phyloP scores from a whole-genome alignment of 495 filamentous ascomycete species.

The Penicillium salamii region DNA sequence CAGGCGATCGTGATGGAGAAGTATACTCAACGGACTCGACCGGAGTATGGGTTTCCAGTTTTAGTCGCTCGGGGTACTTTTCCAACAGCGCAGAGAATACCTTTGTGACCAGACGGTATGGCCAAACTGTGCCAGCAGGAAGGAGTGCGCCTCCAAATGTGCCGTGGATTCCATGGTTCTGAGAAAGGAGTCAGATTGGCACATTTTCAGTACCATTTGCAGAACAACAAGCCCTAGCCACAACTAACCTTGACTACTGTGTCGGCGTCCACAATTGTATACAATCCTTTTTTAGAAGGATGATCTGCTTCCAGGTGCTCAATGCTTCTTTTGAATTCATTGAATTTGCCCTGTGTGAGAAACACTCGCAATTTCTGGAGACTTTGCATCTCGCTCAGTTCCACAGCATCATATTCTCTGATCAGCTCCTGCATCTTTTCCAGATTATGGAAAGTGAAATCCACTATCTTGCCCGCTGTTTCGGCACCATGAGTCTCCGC shows the following conservation, averaged over 20 bases:
- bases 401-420: constrained; percentile 21
- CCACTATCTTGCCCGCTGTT: constrained; percentile 27
- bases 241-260: constrained; percentile 15
- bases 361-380: constrained; percentile 32
- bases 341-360: constrained; percentile 20
- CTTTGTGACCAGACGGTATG: constrained; percentile 73
- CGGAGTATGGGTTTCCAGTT: constrained; percentile 75
- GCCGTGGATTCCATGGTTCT: constrained; percentile 40
- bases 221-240: not conserved
- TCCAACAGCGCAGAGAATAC: constrained; percentile 58
- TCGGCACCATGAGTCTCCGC: constrained; percentile 18
- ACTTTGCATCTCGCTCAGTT: constrained; percentile 24
- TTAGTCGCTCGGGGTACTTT: constrained; percentile 47
- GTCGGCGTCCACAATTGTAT: constrained; percentile 26
- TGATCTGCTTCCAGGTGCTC: constrained; percentile 24
- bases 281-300: constrained; percentile 23
- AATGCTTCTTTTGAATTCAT: constrained; percentile 23
- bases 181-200: not conserved
- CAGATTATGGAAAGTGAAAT: constrained; percentile 30
- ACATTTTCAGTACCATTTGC: not conserved
- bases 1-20: constrained; percentile 7
- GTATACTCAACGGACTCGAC: constrained; percentile 40
- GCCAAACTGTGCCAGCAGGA: constrained; percentile 61
- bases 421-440: constrained; percentile 27
- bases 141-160: constrained; percentile 44